Percentiles rank a stretch among this genome's conserved stretches.
Conservation (phyloP, 495 filamentous ascomycete species). For the Hyaloscypha bicolor region DNA sequence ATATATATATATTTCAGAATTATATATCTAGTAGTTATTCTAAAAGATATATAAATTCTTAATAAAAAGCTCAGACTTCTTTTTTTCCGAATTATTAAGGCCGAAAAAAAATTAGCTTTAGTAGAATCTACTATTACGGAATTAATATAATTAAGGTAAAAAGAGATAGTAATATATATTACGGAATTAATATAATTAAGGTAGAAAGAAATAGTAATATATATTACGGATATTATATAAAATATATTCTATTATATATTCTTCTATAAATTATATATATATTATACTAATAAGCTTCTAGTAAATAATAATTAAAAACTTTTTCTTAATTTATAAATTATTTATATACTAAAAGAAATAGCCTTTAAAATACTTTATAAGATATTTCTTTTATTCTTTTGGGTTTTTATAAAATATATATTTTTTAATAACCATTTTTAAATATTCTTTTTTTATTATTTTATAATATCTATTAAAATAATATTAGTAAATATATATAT, state of each 20-base stretch:
- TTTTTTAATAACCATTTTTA: neutral
- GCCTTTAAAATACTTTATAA: neutral
- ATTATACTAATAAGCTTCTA: too few species aligned
- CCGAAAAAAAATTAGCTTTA: neutral
- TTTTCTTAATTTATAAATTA: neutral
- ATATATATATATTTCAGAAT: neutral
- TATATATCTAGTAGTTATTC: neutral
- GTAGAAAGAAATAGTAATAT: neutral
- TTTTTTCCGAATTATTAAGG: neutral
- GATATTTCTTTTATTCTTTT: neutral
- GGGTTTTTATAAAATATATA: neutral
- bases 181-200: neutral
- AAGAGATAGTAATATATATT: neutral
- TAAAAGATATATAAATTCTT: neutral
- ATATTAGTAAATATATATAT: conserved; percentile 2
- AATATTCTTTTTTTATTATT: neutral
- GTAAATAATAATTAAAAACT: conserved; percentile 3
- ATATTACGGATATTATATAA: conserved; percentile 4
- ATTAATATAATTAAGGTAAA: neutral
- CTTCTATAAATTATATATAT: neutral
- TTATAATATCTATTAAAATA: neutral
- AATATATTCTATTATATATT: neutral
- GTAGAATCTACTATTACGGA: neutral
- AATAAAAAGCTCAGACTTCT: neutral
- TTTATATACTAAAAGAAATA: neutral